phyloP scores from a whole-genome alignment of 2,329 filamentous ascomycete genomes.

The Penicillium thymicola region DNA sequence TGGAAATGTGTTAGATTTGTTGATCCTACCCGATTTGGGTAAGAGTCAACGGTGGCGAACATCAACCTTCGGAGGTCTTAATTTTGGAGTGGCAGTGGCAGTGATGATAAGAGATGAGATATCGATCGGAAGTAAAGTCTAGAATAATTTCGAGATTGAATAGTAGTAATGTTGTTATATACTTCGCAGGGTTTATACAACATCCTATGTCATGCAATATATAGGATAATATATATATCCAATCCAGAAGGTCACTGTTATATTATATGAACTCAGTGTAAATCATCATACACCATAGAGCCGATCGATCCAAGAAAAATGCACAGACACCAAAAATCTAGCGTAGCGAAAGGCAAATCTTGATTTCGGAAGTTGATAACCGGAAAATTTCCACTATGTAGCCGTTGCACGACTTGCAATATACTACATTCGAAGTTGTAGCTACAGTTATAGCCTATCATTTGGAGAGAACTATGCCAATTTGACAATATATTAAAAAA shows the following conservation, averaged over 20 bases:
- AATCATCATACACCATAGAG: not conserved
- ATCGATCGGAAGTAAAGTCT: not conserved
- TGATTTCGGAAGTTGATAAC: constrained; percentile 6
- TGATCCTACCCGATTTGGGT: not conserved
- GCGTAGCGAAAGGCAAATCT: not conserved
- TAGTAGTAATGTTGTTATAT: not conserved
- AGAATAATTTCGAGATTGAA: not conserved
- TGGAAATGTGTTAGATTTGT: not conserved
- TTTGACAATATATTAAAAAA: too few relatives aligned
- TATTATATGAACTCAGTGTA: not conserved
- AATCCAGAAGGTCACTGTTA: too few relatives aligned
- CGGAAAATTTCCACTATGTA: not conserved
- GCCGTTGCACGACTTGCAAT: not conserved
- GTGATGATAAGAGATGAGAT: not conserved
- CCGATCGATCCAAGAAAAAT: not conserved
- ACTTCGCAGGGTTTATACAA: too few relatives aligned
- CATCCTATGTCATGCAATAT: too few relatives aligned
- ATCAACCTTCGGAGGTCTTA: not conserved
- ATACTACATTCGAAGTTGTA: not conserved
- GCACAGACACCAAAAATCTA: not conserved
- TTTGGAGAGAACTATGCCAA: not conserved
- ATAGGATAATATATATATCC: not conserved
- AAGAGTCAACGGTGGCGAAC: not conserved
- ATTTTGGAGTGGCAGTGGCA: not conserved
- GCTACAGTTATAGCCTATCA: not conserved